phyloP scores from a whole-genome alignment of 768 basidiomycete species.

The Polyporus arcularius region DNA sequence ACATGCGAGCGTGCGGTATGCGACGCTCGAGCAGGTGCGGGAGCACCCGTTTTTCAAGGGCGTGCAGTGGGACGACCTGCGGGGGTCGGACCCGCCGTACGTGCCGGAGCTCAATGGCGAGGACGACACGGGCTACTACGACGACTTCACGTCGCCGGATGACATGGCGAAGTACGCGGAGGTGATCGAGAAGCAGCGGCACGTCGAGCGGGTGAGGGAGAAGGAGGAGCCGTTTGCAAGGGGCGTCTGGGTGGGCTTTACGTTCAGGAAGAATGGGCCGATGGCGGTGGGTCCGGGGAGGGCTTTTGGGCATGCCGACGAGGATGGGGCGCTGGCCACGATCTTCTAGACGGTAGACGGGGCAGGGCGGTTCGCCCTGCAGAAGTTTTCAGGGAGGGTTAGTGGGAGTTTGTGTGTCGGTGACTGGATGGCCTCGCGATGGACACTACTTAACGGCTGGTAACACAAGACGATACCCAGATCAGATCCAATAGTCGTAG shows the following conservation, averaged over 20 bases:
- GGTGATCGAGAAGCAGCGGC: slow-evolving; percentile 94
- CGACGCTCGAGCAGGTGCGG: slow-evolving; percentile 71
- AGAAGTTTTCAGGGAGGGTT: no score
- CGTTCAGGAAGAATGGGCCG: slow-evolving; percentile 86
- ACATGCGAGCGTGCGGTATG: slow-evolving; percentile 77
- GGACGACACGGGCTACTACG: slow-evolving; percentile 93
- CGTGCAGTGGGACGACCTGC: slow-evolving; percentile 78
- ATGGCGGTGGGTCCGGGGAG: slow-evolving; percentile 40
- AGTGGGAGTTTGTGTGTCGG: no score
- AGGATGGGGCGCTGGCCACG: slow-evolving; percentile 34
- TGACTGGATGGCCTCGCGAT: no score
- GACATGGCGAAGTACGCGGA: slow-evolving; percentile 99
- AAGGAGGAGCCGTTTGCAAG: slow-evolving; percentile 72
- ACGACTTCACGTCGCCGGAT: slow-evolving; percentile 83
- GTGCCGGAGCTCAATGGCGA: slow-evolving; percentile 94
- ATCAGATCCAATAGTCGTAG: no score
- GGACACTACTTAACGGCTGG: no score
- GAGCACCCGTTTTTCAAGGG: slow-evolving; percentile 81
- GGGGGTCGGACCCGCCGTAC: slow-evolving; percentile 80
- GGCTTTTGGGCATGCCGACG: slow-evolving; percentile 34
- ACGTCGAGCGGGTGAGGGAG: slow-evolving; percentile 91
- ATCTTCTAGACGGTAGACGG: slow-evolving; percentile 32
- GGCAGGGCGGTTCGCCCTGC: no score
- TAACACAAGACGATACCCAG: no score
- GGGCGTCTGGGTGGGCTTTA: slow-evolving; percentile 91